Conservation (phyloP, 768 basidiomycete genomes). For the Suillus luteus region DNA sequence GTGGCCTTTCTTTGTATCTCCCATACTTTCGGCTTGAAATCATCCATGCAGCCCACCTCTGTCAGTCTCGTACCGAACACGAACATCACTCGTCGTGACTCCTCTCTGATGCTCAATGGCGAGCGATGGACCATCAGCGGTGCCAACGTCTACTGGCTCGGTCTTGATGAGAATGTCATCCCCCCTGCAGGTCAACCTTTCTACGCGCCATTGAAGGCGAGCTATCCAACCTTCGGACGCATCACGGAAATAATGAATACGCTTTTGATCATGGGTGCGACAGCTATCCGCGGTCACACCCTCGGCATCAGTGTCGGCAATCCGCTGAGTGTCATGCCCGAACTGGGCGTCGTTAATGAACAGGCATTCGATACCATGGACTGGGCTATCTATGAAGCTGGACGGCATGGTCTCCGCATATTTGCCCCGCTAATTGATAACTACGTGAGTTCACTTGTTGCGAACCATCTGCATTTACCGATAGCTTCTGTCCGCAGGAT, state of each 20-base stretch:
- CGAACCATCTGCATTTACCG: neutral
- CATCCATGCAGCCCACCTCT: conserved; percentile 4
- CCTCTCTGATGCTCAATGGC: conserved; percentile 8
- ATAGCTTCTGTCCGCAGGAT: conserved; percentile 15
- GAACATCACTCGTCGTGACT: conserved; percentile 8
- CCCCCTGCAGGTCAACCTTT: conserved; percentile 12
- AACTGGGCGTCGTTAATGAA: conserved; percentile 29
- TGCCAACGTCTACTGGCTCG: conserved; percentile 36
- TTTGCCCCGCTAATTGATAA: conserved; percentile 26
- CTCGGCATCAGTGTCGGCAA: conserved; percentile 34
- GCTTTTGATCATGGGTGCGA: conserved; percentile 23
- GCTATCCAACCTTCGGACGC: conserved; percentile 15
- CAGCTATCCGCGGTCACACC: conserved; percentile 30
- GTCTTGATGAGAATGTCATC: conserved; percentile 35
- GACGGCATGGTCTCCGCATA: conserved; percentile 16
- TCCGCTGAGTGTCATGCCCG: conserved; percentile 29
- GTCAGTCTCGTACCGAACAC: conserved; percentile 8
- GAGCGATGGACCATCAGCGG: conserved; percentile 18
- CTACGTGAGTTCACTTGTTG: conserved; percentile 16
- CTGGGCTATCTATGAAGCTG: conserved; percentile 26
- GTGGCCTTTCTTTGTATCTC: conserved; percentile 5
- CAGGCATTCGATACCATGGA: conserved; percentile 30
- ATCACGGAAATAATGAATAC: conserved; percentile 15
- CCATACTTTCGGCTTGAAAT: neutral
- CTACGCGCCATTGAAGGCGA: conserved; percentile 11